Evolutionary conservation across 176 grass and related monocot genomes (phyloP).

Genomic region (Zoysia pacifica): DNA sequence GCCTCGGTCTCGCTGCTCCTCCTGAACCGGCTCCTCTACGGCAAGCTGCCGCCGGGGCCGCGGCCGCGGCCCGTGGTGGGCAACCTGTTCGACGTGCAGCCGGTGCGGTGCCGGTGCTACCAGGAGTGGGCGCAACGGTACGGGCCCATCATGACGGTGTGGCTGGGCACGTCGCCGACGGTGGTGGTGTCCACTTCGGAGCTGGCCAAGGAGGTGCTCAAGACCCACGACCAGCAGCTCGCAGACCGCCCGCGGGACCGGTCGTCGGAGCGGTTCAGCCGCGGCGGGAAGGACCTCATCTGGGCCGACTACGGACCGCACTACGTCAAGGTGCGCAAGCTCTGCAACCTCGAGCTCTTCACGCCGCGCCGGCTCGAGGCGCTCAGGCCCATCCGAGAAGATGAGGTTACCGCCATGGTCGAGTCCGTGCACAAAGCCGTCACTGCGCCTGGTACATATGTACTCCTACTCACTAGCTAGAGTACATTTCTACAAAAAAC

Average conservation of each 20-base stretch:
- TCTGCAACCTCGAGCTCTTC: conserved; percentile 95
- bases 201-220: conserved; percentile 72
- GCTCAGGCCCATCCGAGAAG: conserved; percentile 69
- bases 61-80: conserved; percentile 70
- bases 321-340: conserved; percentile 90
- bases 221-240: conserved; percentile 77
- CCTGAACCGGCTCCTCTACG: conserved; percentile 39
- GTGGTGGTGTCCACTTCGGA: conserved; percentile 60
- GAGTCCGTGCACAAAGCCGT: conserved; percentile 50
- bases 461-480: too few species aligned
- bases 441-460: conserved; percentile 43
- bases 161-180: conserved; percentile 74
- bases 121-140: conserved; percentile 66
- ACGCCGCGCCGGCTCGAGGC: conserved; percentile 69
- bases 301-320: conserved; percentile 87
- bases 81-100: conserved; percentile 69
- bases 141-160: conserved; percentile 70
- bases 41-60: conserved; percentile 64
- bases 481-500: too few species aligned
- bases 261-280: conserved; percentile 68
- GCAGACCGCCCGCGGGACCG: conserved; percentile 68
- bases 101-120: conserved; percentile 72
- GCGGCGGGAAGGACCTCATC: conserved; percentile 81
- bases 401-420: conserved; percentile 79
- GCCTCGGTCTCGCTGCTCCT: neutral